Evolutionary conservation across 495 filamentous ascomycete genomes (phyloP), one percentile per base, ranked within the genome.

Genomic region (Xylaria nigripes): DNA sequence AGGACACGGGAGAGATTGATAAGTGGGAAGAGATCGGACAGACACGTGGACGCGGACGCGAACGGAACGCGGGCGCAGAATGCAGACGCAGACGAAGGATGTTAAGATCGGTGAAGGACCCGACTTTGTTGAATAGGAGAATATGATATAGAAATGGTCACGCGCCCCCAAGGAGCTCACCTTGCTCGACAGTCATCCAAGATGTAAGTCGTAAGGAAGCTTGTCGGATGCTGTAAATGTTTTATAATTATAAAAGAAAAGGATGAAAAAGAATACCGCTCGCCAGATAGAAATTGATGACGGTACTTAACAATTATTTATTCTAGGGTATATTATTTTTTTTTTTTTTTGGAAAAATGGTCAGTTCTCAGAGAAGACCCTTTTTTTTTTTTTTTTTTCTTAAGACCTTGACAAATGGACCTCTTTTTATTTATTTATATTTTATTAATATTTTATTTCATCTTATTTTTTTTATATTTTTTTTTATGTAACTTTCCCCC

Each of bases 161-260:
- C 19, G 53, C 53, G 46, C 53, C 53, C 52, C 53, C 25, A 18
- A 50, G 53, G 53, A 55, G 53, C 53, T 55, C 53, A 45, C 45
- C 40, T 36, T 44, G 36, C 38, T 55, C 32, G 34, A 43, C 21
- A 32, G 15, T 44, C 53, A 55, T 55, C 53, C 53, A 55, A 55
- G 40, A 48, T 32, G 52, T 34, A 43, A 22, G 43, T 12, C 6
- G 36, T 19, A 43, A 32, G 25, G 18, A 18, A n/a, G 25, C 27
- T 18, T 2, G 36, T 2, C n/a, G 36, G n/a, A 18, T 16, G 36
- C 15, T 40, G 2, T 18, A 12, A 1, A 18, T n/a, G 5, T 2
- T n/a, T 40, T 40, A 2, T 18, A n/a, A 18, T 40, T 5, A 36
- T 36, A 12, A 5, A 36, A 10, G 27, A 36, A 36, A 15, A 36